phyloP scores from a whole-genome alignment of 169 alveolate species.

The Cyclospora cayetanensis region DNA sequence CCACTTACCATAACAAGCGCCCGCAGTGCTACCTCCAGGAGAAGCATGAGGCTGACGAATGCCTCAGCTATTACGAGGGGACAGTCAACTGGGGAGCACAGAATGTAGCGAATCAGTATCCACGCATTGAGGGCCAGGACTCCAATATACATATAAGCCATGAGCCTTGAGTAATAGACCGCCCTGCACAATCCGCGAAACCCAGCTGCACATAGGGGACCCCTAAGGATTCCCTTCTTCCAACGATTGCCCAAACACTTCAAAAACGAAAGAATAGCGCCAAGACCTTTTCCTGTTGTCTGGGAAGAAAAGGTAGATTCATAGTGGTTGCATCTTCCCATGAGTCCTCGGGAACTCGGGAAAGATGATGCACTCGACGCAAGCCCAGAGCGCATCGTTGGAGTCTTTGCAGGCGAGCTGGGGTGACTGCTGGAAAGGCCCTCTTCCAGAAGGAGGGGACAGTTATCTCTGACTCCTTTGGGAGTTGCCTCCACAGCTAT shows the following conservation, averaged over 20 bases:
- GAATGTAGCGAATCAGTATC: conserved; percentile 31
- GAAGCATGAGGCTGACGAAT: conserved; percentile 52
- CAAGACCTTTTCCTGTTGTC: too few relatives aligned
- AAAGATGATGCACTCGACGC: too few relatives aligned
- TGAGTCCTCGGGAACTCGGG: too few relatives aligned
- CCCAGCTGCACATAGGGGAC: not conserved
- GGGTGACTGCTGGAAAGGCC: not conserved
- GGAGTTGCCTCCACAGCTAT: too few relatives aligned
- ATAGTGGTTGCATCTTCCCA: too few relatives aligned
- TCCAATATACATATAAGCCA: not conserved
- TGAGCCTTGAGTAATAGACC: conserved; percentile 23
- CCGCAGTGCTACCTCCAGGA: conserved; percentile 50
- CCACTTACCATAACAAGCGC: conserved; percentile 44
- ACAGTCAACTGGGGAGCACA: conserved; percentile 6
- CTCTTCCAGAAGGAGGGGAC: not conserved
- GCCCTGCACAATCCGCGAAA: not conserved
- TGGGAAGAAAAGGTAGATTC: too few relatives aligned
- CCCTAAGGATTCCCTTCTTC: not conserved
- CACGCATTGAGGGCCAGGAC: conserved; percentile 52
- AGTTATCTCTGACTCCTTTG: not conserved
- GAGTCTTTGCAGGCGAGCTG: too few relatives aligned
- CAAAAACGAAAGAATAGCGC: not conserved
- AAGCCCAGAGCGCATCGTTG: too few relatives aligned
- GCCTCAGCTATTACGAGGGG: conserved; percentile 37
- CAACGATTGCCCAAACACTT: not conserved